Evolutionary conservation across 805 yeast species (phyloP).

Genomic region (Crinitomyces ghanaensis): DNA sequence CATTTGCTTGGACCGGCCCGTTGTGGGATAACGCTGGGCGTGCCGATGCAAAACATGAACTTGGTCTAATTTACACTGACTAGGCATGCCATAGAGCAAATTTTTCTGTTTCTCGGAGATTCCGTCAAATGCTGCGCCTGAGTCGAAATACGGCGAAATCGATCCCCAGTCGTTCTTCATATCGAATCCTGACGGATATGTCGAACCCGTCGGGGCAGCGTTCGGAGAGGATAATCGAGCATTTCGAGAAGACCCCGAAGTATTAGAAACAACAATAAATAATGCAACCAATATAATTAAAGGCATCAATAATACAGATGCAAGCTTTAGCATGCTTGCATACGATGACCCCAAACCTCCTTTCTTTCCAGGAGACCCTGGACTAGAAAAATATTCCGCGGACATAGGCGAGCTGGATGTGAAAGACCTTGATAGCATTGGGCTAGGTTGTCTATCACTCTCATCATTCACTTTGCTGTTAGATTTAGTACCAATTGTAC

Average conservation of each 20-base stretch:
- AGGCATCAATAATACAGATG: constrained; percentile 15
- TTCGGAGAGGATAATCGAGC: constrained; percentile 18
- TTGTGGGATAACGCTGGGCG: constrained; percentile 66
- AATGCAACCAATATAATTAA: constrained; percentile 15
- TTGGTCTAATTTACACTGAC: constrained; percentile 45
- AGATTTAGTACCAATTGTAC: no score
- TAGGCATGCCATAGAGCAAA: constrained; percentile 23
- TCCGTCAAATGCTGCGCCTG: constrained; percentile 26
- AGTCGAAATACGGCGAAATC: constrained; percentile 29
- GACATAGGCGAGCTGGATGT: no score
- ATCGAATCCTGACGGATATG: constrained; percentile 26
- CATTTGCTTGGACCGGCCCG: constrained; percentile 30
- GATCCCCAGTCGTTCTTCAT: constrained; percentile 33
- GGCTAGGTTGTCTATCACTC: no score
- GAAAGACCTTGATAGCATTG: no score
- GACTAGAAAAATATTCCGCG: no score
- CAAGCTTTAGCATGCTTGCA: constrained; percentile 3
- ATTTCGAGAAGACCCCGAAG: constrained; percentile 13
- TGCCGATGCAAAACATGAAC: constrained; percentile 66
- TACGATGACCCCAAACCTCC: no score
- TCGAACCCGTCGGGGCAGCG: constrained; percentile 30
- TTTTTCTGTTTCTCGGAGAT: constrained; percentile 19
- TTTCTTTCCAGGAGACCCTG: no score
- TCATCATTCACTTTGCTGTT: no score
- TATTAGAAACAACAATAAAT: constrained; percentile 13